phyloP scores from a whole-genome alignment of 2,329 filamentous ascomycete genomes.

The Penicillium sp. region DNA sequence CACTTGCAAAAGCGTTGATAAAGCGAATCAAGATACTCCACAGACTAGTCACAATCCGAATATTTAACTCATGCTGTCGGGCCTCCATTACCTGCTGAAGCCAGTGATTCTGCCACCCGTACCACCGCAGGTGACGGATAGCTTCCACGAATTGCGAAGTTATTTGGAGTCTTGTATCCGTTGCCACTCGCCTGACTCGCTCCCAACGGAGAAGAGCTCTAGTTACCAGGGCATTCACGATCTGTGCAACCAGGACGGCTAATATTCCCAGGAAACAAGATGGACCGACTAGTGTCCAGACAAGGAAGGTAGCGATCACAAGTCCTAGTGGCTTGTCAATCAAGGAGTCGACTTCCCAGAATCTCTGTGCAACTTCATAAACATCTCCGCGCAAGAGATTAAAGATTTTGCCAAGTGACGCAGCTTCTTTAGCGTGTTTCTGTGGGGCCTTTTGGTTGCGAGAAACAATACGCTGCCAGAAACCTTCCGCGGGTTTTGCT shows the following conservation, averaged over 20 bases:
- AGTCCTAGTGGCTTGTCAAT: constrained; percentile 74
- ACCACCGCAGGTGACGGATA: constrained; percentile 76
- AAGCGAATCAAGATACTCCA: constrained; percentile 64
- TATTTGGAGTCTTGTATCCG: constrained; percentile 74
- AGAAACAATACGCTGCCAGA: constrained; percentile 26
- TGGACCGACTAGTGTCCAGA: constrained; percentile 77
- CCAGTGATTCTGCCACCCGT: constrained; percentile 78
- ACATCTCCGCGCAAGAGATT: constrained; percentile 69
- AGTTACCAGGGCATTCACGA: constrained; percentile 66
- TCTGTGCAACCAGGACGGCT: constrained; percentile 66
- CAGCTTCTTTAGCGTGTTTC: constrained; percentile 52
- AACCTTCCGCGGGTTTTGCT: constrained; percentile 23
- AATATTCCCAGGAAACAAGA: constrained; percentile 71
- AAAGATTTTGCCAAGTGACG: constrained; percentile 85
- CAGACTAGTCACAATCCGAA: constrained; percentile 62
- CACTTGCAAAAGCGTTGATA: constrained; percentile 68
- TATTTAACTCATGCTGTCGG: constrained; percentile 63
- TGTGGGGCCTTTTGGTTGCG: constrained; percentile 25
- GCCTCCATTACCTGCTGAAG: constrained; percentile 65
- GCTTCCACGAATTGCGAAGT: constrained; percentile 85
- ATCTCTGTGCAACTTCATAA: constrained; percentile 50
- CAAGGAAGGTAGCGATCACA: constrained; percentile 68
- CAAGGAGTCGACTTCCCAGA: constrained; percentile 82
- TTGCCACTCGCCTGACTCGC: constrained; percentile 66
- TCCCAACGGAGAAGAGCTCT: constrained; percentile 66